Base-by-base conservation (phyloP, 2,329 filamentous ascomycete genomes). In the Nectriaceae sp. region DNA sequence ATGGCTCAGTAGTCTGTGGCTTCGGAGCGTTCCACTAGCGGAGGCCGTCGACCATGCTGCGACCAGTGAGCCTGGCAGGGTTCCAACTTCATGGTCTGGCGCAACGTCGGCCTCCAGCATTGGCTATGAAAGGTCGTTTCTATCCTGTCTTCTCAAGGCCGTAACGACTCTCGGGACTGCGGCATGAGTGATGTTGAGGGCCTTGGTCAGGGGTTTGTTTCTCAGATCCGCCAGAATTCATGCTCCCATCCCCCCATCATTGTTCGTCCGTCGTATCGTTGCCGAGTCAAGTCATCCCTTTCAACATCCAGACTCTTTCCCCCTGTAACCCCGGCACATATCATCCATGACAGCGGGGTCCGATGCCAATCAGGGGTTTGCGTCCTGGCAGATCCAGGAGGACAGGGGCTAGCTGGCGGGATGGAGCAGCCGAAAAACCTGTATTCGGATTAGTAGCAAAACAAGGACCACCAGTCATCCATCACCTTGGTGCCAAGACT, bases 281-380 rank as follows among this genome's bases (percentile, higher is more conserved):
- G n/a, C n/a, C n/a, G n/a, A n/a, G n/a, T n/a, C n/a, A n/a, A n/a
- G n/a, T n/a, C n/a, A n/a, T n/a, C n/a, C n/a, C n/a, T n/a, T n/a
- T n/a, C n/a, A n/a, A n/a, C n/a, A n/a, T n/a, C n/a, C n/a, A n/a
- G n/a, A n/a, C 26, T 31, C 42, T 47, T 42, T 50, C 47, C 44
- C 44, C 45, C 26, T 29, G 47, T 46, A 21, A 41, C 49, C 49
- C 44, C 47, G 44, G 49, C 47, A 54, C 33, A 11, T 6, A 18
- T 18, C 18, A 10, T 16, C 49, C 46, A 53, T 50, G 46, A 42
- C 43, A 42, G 39, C 43, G 59, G 57, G 44, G 53, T 46, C 38
- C 10, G 46, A 61, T 62, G 51, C 56, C 51, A 56, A 58, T 59
- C 57, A 62, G 60, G 57, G 57, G 59, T 22, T 29, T 31, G 18